Evolutionary conservation across 768 basidiomycete genomes (phyloP).

Genomic region (Collybiopsis luxurians): DNA sequence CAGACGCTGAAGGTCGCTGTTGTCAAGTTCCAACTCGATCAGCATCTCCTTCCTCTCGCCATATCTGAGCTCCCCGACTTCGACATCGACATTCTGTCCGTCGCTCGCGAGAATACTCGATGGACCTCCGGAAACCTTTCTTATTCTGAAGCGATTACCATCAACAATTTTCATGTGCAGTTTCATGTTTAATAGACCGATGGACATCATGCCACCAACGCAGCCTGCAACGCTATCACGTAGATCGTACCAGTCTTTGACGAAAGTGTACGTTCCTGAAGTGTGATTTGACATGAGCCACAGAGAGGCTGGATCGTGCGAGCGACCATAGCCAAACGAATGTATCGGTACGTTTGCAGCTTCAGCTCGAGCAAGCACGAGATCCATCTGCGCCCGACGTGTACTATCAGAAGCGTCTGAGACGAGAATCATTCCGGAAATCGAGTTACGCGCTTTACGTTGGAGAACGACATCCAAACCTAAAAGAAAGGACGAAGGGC

Average conservation of each 20-base stretch:
- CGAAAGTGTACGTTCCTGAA: constrained; percentile 95
- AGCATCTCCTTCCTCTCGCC: constrained; percentile 99
- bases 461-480: constrained; percentile 94
- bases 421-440: constrained; percentile 90
- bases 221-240: constrained; percentile 91
- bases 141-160: constrained; percentile 84
- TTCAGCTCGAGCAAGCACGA: constrained; percentile 94
- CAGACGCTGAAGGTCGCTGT: constrained; percentile 53
- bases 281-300: constrained; percentile 99
- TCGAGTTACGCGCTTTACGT: constrained; percentile 85
- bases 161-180: constrained; percentile 94
- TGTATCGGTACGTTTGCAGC: constrained; percentile 97
- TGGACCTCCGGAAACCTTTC: constrained; percentile 91
- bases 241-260: constrained; percentile 97
- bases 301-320: constrained; percentile 95
- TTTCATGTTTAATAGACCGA: constrained; percentile 90
- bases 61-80: constrained; percentile 89
- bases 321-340: constrained; percentile 94
- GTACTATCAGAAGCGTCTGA: constrained; percentile 93
- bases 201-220: constrained; percentile 95
- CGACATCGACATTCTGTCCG: constrained; percentile 93
- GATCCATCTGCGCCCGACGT: constrained; percentile 94
- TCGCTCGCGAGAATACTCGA: constrained; percentile 85
- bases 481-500: constrained; percentile 23
- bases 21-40: constrained; percentile 91